phyloP scores from a whole-genome alignment of 805 yeast genomes.

The Clavispora vitiphila region DNA sequence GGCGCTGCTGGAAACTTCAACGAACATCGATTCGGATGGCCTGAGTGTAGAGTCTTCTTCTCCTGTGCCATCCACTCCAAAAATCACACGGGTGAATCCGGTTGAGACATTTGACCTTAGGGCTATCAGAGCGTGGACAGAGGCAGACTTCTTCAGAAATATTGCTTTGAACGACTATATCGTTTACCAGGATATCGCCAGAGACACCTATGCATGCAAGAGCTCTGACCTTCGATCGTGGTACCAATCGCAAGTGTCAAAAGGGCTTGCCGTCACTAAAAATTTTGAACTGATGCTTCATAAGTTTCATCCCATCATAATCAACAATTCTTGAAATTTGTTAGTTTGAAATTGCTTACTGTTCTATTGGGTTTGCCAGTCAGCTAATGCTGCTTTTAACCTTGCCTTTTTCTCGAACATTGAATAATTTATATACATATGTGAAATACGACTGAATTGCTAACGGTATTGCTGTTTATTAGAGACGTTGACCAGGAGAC shows the following conservation, averaged over 20 bases:
- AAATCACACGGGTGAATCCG: not conserved
- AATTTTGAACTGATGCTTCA: not conserved
- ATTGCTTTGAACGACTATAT: conserved; percentile 10
- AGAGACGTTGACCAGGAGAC: not conserved
- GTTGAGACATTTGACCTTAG: not conserved
- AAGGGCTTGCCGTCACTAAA: not conserved
- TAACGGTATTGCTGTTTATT: not conserved
- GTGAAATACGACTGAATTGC: not conserved
- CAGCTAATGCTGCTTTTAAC: too few relatives aligned
- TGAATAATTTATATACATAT: not conserved
- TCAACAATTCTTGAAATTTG: not conserved
- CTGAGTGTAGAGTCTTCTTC: not conserved
- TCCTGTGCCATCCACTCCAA: not conserved
- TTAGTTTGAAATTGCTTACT: too few relatives aligned
- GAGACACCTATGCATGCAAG: conserved; percentile 5
- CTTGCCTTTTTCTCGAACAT: not conserved
- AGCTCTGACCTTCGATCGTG: conserved; percentile 4
- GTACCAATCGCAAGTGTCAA: conserved; percentile 1
- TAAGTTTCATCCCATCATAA: not conserved
- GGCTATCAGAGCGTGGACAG: conserved; percentile 8
- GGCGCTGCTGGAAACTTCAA: not conserved
- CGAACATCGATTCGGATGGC: not conserved
- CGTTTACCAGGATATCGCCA: conserved; percentile 3
- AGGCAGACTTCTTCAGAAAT: conserved; percentile 9
- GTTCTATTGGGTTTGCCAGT: too few relatives aligned